A percentile compares a stretch with the other conserved stretches of the same genome.
These are phyloP conservation scores for Sideroxylon spinosum DNA, from an alignment of 179 eudicot species.

Conservation along the genomic window DNA sequence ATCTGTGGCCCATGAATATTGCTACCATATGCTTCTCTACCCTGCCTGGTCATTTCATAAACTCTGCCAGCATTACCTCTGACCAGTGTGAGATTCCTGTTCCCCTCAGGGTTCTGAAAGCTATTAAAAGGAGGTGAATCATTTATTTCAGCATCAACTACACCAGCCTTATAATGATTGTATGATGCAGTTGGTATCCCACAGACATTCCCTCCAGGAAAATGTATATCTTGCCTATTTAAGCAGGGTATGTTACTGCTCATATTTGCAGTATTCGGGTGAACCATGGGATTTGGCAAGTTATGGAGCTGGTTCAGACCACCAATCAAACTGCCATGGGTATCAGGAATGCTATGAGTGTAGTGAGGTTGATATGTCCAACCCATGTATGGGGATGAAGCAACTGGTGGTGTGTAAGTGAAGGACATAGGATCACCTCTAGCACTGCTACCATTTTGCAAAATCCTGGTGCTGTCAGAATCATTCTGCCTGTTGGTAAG, in stretches of 20 bases:
- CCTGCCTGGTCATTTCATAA: conserved; percentile 9
- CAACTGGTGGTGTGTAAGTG: conserved; percentile 5
- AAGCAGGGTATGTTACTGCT: conserved; percentile 5
- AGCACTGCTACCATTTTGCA: conserved; percentile 11
- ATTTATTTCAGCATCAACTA: conserved; percentile 11
- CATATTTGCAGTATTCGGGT: neutral
- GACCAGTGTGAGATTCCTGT: conserved; percentile 11
- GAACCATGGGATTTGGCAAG: conserved; percentile 14
- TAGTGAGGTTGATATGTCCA: conserved; percentile 12
- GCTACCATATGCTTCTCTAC: conserved; percentile 14
- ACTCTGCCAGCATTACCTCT: conserved; percentile 13
- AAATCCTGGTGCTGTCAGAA: conserved; percentile 11
- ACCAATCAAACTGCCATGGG: conserved; percentile 8
- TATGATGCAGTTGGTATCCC: neutral
- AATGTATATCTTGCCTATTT: neutral
- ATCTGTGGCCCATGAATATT: conserved; percentile 16
- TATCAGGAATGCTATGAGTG: neutral
- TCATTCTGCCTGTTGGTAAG: conserved; percentile 12
- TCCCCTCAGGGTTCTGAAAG: conserved; percentile 18
- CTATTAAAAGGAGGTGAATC: conserved; percentile 3
- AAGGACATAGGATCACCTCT: conserved; percentile 17
- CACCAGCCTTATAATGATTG: neutral
- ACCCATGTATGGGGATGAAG: conserved; percentile 11
- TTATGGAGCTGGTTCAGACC: conserved; percentile 18
- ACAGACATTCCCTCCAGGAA: conserved; percentile 3